Conservation (phyloP, 2,329 filamentous ascomycete genomes). For the Colletotrichum trifolii region DNA sequence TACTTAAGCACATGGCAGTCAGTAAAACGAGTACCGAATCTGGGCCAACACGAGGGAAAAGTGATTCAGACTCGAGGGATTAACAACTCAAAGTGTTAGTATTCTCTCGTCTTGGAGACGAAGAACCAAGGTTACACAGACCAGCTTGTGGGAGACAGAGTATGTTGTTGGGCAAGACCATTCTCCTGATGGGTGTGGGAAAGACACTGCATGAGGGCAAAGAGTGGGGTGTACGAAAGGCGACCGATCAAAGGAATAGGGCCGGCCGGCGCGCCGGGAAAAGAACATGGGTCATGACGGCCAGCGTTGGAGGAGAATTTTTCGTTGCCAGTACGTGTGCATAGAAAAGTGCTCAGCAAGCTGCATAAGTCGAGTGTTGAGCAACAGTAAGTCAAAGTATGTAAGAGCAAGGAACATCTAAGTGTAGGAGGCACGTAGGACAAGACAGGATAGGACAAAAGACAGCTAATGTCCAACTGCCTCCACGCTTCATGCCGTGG, state of each 20-base stretch:
- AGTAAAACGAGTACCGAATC: neutral
- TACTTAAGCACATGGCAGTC: too few relatives aligned
- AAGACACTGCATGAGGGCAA: constrained; percentile 18
- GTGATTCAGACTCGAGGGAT: constrained; percentile 4
- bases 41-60: neutral
- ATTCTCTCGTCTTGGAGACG: constrained; percentile 1
- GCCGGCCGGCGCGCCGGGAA: constrained; percentile 15
- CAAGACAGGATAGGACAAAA: constrained; percentile 13
- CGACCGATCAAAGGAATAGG: constrained; percentile 18
- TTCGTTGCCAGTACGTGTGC: constrained; percentile 17
- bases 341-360: constrained; percentile 21
- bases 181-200: constrained; percentile 34
- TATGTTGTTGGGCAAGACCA: constrained; percentile 17
- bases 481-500: constrained; percentile 23
- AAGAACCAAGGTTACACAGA: constrained; percentile 25
- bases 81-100: constrained; percentile 28
- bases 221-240: constrained; percentile 35
- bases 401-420: constrained; percentile 7
- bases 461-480: constrained; percentile 25
- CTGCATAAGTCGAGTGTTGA: constrained; percentile 28
- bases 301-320: constrained; percentile 13
- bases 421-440: constrained; percentile 1
- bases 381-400: neutral
- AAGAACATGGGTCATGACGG: constrained; percentile 15
- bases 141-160: constrained; percentile 16